Evolutionary conservation across 75 land plant species (phyloP), one percentile per base, ranked within the genome.

Genomic region (Isoetes taiwanensis): DNA sequence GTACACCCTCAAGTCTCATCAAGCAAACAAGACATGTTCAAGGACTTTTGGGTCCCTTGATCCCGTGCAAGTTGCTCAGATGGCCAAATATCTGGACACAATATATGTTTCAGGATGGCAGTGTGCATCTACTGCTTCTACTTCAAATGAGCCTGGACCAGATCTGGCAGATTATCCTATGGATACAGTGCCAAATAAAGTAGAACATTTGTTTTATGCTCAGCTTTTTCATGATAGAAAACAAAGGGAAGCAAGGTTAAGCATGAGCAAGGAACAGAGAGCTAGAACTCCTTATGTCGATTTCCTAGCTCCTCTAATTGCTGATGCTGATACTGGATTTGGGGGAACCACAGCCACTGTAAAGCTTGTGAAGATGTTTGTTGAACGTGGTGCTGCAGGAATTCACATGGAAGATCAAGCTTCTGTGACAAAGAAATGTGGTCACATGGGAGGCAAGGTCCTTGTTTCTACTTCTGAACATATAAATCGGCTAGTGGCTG

Each of bases 151-250:
- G 60, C 90, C 90, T 23, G 96, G 96, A 32, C 96, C 96, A 2
- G 96, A 89, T 62, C 77, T 89, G 14, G 96, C 96, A n/a, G 96
- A 89, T 56, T 89, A 89, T 65, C 96, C 96, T 21, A 82, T 82
- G 43, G 96, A 85, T 67, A 89, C 96, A 16, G 96, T 89, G 33
- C 96, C 96, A 27, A 85, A 85, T 80, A 89, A 89, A 55, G 93
- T 85, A 14, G 86, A 89, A 55, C 96, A 89, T 43, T 80, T 89
- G 37, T 89, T 76, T 72, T 72, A 79, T 20, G 96, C 96, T 14
- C 96, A 85, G 60, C 86, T 71, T 46, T 89, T 76, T 68, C 96
- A 89, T 43, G 96, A 89, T 57, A 57, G 96, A 41, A 85, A 89
- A 61, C 91, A 89, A 64, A 63, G 74, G 20, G 96, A 89, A 58